Percentiles rank a stretch among this genome's conserved stretches.
Conservation (phyloP, 805 yeast genomes). For the Sungouiozyma intestinalis region DNA sequence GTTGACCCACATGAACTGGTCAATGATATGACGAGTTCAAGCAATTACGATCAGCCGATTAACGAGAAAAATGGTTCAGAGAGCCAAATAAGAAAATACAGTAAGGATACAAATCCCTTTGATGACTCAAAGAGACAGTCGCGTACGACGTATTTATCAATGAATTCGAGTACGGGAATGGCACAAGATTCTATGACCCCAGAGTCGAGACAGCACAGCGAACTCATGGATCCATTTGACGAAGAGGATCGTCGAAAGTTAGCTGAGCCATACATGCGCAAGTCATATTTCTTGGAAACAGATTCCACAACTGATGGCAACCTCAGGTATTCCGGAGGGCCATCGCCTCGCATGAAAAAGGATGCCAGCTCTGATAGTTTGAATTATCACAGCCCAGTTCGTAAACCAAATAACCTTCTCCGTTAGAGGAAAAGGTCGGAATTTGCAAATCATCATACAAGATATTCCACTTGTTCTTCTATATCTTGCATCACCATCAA, state of each 20-base stretch:
- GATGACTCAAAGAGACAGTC: not conserved
- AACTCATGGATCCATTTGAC: not conserved
- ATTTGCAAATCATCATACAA: not conserved
- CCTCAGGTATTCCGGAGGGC: not conserved
- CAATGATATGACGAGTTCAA: not conserved
- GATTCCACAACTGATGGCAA: not conserved
- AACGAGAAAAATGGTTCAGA: not conserved
- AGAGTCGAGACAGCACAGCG: not conserved
- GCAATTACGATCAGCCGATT: not conserved
- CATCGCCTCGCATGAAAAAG: not conserved
- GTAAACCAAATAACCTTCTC: not conserved
- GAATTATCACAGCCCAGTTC: not conserved
- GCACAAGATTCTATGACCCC: not conserved
- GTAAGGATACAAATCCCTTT: not conserved
- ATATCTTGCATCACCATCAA: not conserved
- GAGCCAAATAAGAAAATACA: not conserved
- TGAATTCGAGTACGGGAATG: not conserved
- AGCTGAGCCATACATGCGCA: not conserved
- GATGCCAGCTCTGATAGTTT: not conserved
- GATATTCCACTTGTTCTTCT: not conserved
- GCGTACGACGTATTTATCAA: not conserved
- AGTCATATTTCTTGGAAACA: conserved; percentile 1
- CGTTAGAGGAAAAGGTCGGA: not conserved
- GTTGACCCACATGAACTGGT: not conserved
- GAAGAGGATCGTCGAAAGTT: not conserved